These are phyloP conservation scores for Pontederia paniculata DNA, from an alignment of 176 grass and related monocot species.

Conservation along the genomic window DNA sequence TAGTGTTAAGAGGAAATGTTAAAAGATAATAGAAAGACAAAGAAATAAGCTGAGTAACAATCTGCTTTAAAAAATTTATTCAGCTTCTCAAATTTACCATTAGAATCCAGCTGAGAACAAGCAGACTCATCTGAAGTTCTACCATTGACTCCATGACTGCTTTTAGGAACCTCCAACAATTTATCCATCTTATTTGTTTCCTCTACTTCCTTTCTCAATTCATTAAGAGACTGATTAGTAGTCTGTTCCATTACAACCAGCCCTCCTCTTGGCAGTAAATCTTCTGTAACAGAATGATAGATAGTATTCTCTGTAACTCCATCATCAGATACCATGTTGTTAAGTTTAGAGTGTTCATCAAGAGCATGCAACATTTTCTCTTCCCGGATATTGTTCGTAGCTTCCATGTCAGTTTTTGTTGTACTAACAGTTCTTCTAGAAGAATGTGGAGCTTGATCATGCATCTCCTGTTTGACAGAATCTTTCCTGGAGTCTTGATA, in stretches of 20 bases:
- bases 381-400: background rate
- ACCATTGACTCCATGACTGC: conserved; percentile 2
- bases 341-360: background rate
- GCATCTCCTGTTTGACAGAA: conserved; percentile 2
- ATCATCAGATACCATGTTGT: conserved; percentile 5
- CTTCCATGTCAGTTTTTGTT: background rate
- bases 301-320: conserved; percentile 4
- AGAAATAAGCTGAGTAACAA: conserved; percentile 1
- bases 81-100: background rate
- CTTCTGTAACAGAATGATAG: background rate
- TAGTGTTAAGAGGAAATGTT: conserved; percentile 15
- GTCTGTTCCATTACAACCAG: background rate
- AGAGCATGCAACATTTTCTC: background rate
- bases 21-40: conserved; percentile 10
- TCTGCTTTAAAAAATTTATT: conserved; percentile 15
- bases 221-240: background rate
- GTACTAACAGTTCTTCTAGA: background rate
- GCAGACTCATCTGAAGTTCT: background rate
- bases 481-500: background rate
- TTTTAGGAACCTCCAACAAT: conserved; percentile 19
- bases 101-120: background rate
- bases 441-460: background rate
- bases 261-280: background rate
- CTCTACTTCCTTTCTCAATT: conserved; percentile 1
- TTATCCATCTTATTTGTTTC: conserved; percentile 11